Percentiles rank a stretch among this genome's conserved stretches.
These are phyloP conservation scores for Heteromeles arbutifolia DNA, from an alignment of 306 rosid genomes.

Conservation along the genomic window DNA sequence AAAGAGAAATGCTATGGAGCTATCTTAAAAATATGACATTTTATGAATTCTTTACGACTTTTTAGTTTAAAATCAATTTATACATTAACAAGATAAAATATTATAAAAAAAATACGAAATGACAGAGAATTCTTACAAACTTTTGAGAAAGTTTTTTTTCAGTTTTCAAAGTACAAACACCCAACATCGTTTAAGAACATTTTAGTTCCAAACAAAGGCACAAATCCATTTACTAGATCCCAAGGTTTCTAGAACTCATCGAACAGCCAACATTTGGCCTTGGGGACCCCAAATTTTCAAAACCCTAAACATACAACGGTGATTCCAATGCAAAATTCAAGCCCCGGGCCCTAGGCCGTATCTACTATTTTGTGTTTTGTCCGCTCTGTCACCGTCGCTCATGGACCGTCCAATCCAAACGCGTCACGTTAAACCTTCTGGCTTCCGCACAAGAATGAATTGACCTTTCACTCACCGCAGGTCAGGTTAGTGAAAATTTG, in stretches of 20 bases:
- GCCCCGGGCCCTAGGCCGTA: neutral
- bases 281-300: neutral
- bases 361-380: neutral
- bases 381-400: neutral
- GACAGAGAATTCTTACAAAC: accelerated
- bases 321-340: neutral
- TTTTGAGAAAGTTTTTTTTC: too few relatives aligned
- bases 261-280: neutral
- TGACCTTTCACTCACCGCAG: neutral
- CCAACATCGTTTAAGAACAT: neutral
- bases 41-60: accelerated
- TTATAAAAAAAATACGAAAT: too few relatives aligned
- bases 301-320: neutral
- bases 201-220: neutral
- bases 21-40: too few relatives aligned
- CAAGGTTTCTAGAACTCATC: neutral
- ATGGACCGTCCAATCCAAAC: neutral
- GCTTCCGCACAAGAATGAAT: neutral
- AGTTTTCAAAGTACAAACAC: neutral
- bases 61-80: too few relatives aligned
- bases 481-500: neutral
- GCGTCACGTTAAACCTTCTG: neutral
- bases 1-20: too few relatives aligned
- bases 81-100: too few relatives aligned
- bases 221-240: neutral